Percentiles rank a stretch among this genome's conserved stretches.
Evolutionary conservation across 306 rosid species (phyloP).

Genomic region (Quillaja saponaria): DNA sequence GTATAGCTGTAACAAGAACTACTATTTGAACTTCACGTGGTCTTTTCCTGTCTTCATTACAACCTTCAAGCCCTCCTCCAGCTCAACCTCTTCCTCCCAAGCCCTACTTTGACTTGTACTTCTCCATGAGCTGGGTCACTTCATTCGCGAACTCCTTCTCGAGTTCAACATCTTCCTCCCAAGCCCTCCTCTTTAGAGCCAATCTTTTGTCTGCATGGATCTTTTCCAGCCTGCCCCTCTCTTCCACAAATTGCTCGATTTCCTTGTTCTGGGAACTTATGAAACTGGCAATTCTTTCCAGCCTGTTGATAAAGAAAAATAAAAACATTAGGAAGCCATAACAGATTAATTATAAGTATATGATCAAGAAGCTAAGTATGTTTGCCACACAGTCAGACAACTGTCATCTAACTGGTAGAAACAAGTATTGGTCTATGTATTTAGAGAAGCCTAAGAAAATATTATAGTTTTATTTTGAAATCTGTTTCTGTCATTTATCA

Average conservation of each 20-base stretch:
- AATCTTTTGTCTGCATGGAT: slow-evolving; percentile 29
- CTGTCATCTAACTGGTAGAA: slow-evolving; percentile 3
- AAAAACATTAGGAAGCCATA: neutral
- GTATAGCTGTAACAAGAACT: too few species aligned
- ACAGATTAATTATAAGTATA: too few species aligned
- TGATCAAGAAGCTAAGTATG: slow-evolving; percentile 19
- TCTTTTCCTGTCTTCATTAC: neutral
- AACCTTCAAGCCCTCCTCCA: too few species aligned
- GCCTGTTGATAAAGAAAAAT: slow-evolving; percentile 24
- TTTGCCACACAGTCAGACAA: neutral
- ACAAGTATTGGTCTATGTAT: neutral
- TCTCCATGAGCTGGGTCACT: slow-evolving; percentile 37
- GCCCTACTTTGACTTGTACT: slow-evolving; percentile 9
- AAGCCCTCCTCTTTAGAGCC: slow-evolving; percentile 37
- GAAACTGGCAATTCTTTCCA: slow-evolving; percentile 28
- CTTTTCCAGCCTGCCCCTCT: slow-evolving; percentile 25
- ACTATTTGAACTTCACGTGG: neutral
- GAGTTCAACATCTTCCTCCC: slow-evolving; percentile 39
- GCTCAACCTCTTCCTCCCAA: slow-evolving; percentile 20
- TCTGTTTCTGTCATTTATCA: neutral
- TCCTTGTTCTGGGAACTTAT: slow-evolving; percentile 22
- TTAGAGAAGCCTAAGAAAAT: neutral
- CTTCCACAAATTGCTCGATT: slow-evolving; percentile 31
- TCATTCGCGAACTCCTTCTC: slow-evolving; percentile 40
- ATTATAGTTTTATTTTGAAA: neutral